Evolutionary conservation across 257 asterid species (phyloP).

Genomic region (Salvia splendens): DNA sequence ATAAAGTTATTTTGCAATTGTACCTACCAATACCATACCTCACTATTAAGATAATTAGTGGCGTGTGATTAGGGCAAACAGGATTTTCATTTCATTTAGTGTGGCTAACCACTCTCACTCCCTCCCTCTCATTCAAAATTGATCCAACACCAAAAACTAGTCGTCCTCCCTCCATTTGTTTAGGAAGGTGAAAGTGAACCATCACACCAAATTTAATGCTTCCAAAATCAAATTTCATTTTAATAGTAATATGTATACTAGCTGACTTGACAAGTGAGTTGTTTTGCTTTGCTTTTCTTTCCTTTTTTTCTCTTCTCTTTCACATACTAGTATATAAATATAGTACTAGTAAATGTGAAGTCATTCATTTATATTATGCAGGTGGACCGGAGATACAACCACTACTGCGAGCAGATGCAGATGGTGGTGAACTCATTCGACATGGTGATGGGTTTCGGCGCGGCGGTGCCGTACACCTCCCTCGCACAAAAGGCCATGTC

Average conservation of each 20-base stretch:
- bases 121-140: constrained; percentile 13
- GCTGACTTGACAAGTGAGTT: constrained; percentile 40
- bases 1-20: constrained; percentile 7
- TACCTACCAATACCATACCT: constrained; percentile 27
- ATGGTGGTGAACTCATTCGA: constrained; percentile 97
- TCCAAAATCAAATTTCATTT: background rate
- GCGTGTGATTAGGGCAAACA: constrained; percentile 44
- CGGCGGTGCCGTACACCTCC: constrained; percentile 89
- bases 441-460: constrained; percentile 92
- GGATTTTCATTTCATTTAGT: constrained; percentile 39
- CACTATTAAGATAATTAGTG: constrained; percentile 34
- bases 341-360: no score
- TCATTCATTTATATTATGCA: constrained; percentile 33
- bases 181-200: constrained; percentile 37
- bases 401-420: constrained; percentile 97
- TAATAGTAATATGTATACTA: background rate
- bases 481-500: constrained; percentile 97
- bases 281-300: background rate
- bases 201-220: constrained; percentile 31
- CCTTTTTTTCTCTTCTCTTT: background rate
- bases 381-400: constrained; percentile 94
- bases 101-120: constrained; percentile 41
- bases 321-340: background rate
- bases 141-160: constrained; percentile 23
- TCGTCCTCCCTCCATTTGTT: constrained; percentile 24